These are phyloP conservation scores for Edaphochlamys debaryana DNA, from an alignment of 139 green algal species.

Conservation along the genomic window DNA sequence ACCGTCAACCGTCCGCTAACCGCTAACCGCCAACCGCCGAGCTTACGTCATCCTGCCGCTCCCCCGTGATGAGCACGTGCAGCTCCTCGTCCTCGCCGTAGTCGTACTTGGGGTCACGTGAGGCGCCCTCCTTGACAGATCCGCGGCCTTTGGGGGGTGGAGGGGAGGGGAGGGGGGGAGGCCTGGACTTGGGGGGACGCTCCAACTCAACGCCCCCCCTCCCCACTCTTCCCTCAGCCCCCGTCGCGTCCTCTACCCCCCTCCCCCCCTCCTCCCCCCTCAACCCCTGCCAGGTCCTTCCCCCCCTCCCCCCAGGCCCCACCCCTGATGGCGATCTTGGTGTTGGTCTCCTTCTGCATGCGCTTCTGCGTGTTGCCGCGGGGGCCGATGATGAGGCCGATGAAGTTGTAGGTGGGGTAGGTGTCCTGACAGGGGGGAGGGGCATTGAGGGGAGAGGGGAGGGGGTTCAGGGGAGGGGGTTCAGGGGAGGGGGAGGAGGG, in stretches of 20 bases:
- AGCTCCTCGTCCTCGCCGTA: constrained; percentile 98
- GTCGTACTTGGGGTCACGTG: constrained; percentile 85
- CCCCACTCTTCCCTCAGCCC: neutral
- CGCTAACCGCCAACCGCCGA: too few relatives aligned
- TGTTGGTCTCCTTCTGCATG: constrained; percentile 97
- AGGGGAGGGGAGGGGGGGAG: neutral
- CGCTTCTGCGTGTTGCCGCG: constrained; percentile 98
- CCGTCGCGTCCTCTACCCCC: neutral
- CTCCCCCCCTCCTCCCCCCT: neutral
- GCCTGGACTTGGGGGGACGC: too few relatives aligned
- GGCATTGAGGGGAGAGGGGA: too few relatives aligned
- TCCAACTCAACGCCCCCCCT: neutral
- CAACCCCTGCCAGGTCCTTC: too few relatives aligned
- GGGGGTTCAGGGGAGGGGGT: too few relatives aligned
- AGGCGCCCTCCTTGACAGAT: constrained; percentile 62
- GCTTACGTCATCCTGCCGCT: constrained; percentile 84
- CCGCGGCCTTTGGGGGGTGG: constrained; percentile 43
- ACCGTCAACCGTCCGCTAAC: too few relatives aligned
- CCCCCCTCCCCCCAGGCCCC: too few relatives aligned
- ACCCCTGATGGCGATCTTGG: constrained; percentile 94
- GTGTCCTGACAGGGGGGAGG: too few relatives aligned
- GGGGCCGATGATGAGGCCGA: constrained; percentile 99
- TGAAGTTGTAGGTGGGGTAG: constrained; percentile 97
- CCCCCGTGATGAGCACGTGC: constrained; percentile 96
- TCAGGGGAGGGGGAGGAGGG: too few relatives aligned